Base-by-base conservation (phyloP, 2,329 filamentous ascomycete species). In the Aureobasidium sp. region DNA sequence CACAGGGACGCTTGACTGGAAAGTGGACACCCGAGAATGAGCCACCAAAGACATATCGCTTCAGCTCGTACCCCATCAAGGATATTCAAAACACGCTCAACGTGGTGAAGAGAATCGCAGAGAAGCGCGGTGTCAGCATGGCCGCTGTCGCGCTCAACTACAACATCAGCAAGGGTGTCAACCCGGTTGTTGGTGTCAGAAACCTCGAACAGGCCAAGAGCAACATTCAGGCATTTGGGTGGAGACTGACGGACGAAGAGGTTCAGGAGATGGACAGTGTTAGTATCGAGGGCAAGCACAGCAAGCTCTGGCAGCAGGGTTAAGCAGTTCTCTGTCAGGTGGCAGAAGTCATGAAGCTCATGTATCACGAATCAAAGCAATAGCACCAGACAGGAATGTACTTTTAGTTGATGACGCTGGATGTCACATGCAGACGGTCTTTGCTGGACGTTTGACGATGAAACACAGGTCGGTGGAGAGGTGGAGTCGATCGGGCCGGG, bases 101-200 rank as follows among this genome's bases (percentile, higher is more conserved):
- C 6, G 69, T 73, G 6, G 65, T 77, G 53, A 70, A 71, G 39
- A 64, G 64, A 27, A 75, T 77, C 59, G 74, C 72, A 0, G 70
- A 73, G 9, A 70, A 71, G 60, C 70, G 68, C 11, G 70, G 68
- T 5, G 72, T 75, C 15, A 66, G 65, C 19, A 64, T 72, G 17
- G 70, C 73, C 29, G 75, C 76, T 1, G 74, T 79, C 4, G 75
- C 76, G 39, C 64, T 79, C 35, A 79, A 79, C 63, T 79, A 74
- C 65, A 74, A 73, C 11, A 71, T 79, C 33, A 73, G 73, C 53
- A 79, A 79, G 67, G 77, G 77, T 0, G 73, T 74, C 8, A 68
- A 77, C 6, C 77, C 77, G 0, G 64, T 78, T 2, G 75, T 76
- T 5, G 77, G 76, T 0, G 69, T 77, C 4, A 72, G 76, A 48